Evolutionary conservation across 805 yeast species (phyloP).

Genomic region (Starmerella bombicola): DNA sequence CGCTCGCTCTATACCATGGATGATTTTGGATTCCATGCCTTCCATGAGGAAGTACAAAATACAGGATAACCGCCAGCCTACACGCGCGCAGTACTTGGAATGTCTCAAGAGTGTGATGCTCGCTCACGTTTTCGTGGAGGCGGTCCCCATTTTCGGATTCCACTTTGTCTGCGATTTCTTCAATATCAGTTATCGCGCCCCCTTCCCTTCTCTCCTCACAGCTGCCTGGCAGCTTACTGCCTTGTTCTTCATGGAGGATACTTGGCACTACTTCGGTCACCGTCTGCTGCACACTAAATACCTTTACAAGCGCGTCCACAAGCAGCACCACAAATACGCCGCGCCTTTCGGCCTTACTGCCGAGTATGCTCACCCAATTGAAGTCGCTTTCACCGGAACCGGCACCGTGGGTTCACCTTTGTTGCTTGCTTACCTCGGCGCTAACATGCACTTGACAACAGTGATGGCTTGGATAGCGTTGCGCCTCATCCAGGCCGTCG

Average conservation of each 20-base stretch:
- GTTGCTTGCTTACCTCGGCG: slow-evolving; percentile 62
- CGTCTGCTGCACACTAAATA: slow-evolving; percentile 73
- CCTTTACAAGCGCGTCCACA: slow-evolving; percentile 84
- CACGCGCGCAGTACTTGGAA: slow-evolving; percentile 79
- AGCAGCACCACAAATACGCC: slow-evolving; percentile 94
- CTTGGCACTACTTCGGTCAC: slow-evolving; percentile 97
- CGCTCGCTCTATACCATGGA: slow-evolving; percentile 89
- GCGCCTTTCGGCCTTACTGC: slow-evolving; percentile 97
- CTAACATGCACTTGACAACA: slow-evolving; percentile 77
- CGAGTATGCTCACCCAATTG: slow-evolving; percentile 94
- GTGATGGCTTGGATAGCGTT: slow-evolving; percentile 75
- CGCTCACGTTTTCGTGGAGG: slow-evolving; percentile 86
- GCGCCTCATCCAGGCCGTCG: slow-evolving; percentile 91
- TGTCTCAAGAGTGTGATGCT: slow-evolving; percentile 74
- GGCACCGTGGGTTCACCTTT: slow-evolving; percentile 97
- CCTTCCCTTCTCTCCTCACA: slow-evolving; percentile 60
- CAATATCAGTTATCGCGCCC: slow-evolving; percentile 67
- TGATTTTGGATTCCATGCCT: slow-evolving; percentile 71
- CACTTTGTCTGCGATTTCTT: slow-evolving; percentile 78
- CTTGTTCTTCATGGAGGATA: slow-evolving; percentile 78
- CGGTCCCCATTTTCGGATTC: slow-evolving; percentile 93
- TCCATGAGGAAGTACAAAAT: slow-evolving; percentile 78
- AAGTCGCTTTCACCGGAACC: slow-evolving; percentile 77
- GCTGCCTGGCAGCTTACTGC: slow-evolving; percentile 55
- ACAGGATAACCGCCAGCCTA: slow-evolving; percentile 74